Base-by-base conservation (phyloP, 257 asterid species). In the Ocimum tenuiflorum region DNA sequence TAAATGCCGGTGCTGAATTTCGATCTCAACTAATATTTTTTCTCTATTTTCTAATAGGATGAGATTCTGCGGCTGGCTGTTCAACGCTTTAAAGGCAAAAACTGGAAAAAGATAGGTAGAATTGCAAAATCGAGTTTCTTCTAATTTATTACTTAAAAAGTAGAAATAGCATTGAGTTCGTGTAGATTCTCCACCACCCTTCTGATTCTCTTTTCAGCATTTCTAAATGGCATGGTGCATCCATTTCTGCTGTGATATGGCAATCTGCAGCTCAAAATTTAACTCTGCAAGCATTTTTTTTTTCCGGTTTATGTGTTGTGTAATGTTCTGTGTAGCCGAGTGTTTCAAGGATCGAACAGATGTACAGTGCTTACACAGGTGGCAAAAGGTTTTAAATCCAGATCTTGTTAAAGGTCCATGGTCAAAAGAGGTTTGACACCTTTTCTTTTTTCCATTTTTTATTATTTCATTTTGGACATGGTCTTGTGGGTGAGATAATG, bases 361-460 rank as follows among this genome's bases (percentile, higher is more conserved):
- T 83, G 96, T 88, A 60, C 96, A 91, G 76, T 91, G 97, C 77
- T 76, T 91, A 69, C 97, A 91, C 83, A 81, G 97, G 81, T 91
- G 97, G 97, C 97, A 91, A 78, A 91, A 91, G 81, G 97, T 91
- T 80, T 86, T 91, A 22, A 81, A 91, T 78, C 97, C 97, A 46
- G 96, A 91, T 19, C 97, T 91, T 81, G 94, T 91, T 48, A 91
- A 91, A 84, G 97, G 97, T 71, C 96, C 97, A 53, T 91, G 97
- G 97, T 86, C 96, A 51, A 91, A 88, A 82, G 96, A 91, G 90
- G 97, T 91, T 60, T 49, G 86, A 29, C 55, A 67, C 47, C 43
- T 67, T 65, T 42, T 35, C 20, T 67, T 11, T 54, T 27, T 56
- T 19, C 56, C 63, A 24, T 68, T 27, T 46, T 20, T 59, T 11